A percentile compares a stretch with the other conserved stretches of the same genome.
Conservation (phyloP, 2,329 filamentous ascomycete genomes). For the Curvularia hawaiiensis region DNA sequence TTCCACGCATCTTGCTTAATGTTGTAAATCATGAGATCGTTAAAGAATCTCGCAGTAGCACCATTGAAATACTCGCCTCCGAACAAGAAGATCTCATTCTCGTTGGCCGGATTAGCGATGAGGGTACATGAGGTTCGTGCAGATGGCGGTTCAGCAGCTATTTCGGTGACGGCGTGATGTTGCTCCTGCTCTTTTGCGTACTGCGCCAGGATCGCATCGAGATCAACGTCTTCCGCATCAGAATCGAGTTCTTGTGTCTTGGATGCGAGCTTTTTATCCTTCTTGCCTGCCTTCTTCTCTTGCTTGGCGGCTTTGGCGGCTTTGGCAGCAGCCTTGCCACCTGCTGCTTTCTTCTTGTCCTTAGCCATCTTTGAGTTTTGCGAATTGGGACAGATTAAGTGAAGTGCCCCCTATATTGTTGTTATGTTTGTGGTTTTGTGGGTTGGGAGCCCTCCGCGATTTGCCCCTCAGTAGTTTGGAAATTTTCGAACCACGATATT, state of each 20-base stretch:
- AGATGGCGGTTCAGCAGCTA: constrained; percentile 71
- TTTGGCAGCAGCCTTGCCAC: constrained; percentile 55
- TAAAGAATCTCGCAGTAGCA: constrained; percentile 74
- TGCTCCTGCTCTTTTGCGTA: constrained; percentile 91
- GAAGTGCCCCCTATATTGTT: not conserved
- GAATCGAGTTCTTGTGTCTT: constrained; percentile 78
- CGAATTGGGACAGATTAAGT: not conserved
- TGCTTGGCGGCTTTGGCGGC: constrained; percentile 71
- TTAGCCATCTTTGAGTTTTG: constrained; percentile 52
- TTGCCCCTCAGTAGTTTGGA: constrained; percentile 27
- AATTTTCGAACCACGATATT: constrained; percentile 19
- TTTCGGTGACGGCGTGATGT: constrained; percentile 92
- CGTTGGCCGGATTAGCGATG: constrained; percentile 82
- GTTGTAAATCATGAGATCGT: constrained; percentile 71
- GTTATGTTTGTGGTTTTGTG: not conserved
- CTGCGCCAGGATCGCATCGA: constrained; percentile 90
- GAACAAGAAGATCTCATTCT: constrained; percentile 87
- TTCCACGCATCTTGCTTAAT: constrained; percentile 90
- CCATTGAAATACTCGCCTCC: constrained; percentile 97
- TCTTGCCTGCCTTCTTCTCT: constrained; percentile 76
- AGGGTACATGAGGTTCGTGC: constrained; percentile 81
- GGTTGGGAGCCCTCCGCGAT: constrained; percentile 7
- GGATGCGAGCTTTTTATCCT: constrained; percentile 79
- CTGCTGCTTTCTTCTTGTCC: constrained; percentile 58
- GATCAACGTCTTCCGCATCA: constrained; percentile 89